Evolutionary conservation across 345 rosid species (phyloP).

Genomic region (Sapria himalayana): DNA sequence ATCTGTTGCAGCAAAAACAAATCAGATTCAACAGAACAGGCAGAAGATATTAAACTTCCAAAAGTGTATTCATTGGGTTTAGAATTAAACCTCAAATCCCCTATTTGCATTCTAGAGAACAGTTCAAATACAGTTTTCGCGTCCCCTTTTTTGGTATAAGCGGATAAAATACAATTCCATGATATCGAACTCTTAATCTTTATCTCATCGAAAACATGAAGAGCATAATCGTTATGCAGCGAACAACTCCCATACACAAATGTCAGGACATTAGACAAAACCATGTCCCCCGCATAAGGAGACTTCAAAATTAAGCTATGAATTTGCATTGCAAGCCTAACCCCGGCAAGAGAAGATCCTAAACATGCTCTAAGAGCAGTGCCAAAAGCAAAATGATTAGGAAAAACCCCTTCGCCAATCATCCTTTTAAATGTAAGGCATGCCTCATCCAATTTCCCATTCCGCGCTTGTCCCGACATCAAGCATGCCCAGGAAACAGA

Average conservation of each 20-base stretch:
- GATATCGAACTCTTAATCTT: conserved; percentile 34
- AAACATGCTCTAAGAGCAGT: conserved; percentile 57
- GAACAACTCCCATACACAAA: conserved; percentile 48
- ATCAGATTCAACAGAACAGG: conserved; percentile 32
- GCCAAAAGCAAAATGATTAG: conserved; percentile 45
- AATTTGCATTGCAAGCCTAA: conserved; percentile 42
- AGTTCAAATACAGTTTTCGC: conserved; percentile 31
- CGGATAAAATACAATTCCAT: conserved; percentile 61
- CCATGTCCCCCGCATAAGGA: conserved; percentile 23
- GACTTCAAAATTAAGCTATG: conserved; percentile 53
- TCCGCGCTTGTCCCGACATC: conserved; percentile 48
- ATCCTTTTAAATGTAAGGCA: conserved; percentile 27
- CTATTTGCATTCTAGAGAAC: conserved; percentile 41
- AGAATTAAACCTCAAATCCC: conserved; percentile 12
- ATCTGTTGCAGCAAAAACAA: conserved; percentile 49
- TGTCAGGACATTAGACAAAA: conserved; percentile 47
- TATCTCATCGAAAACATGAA: conserved; percentile 38
- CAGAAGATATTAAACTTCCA: conserved; percentile 58
- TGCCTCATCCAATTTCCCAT: conserved; percentile 34
- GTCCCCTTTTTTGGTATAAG: conserved; percentile 40
- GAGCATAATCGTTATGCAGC: conserved; percentile 23
- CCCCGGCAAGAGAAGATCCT: conserved; percentile 23
- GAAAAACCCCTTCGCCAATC: conserved; percentile 25
- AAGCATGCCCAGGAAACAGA: conserved; percentile 61
- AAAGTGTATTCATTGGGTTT: conserved; percentile 74